Evolutionary conservation across 73 alveolate genomes (phyloP).

Genomic region (Paramecium caudatum): DNA sequence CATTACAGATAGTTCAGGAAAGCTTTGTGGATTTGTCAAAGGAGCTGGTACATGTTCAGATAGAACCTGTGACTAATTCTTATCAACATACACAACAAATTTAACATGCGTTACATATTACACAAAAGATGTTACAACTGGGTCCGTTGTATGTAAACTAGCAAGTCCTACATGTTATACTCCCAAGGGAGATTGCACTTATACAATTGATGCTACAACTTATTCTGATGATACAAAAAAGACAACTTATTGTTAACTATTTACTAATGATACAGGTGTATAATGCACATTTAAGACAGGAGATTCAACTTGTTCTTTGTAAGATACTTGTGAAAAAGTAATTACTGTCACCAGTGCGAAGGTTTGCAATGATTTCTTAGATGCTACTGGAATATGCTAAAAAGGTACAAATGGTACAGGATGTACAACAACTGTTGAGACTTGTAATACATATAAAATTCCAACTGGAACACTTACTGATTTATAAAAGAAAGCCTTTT

Average conservation of each 20-base stretch:
- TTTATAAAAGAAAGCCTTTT: not conserved
- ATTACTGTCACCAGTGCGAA: not conserved
- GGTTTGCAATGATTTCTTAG: not conserved
- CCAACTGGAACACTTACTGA: not conserved
- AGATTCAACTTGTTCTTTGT: slow-evolving; percentile 3
- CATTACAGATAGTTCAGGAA: not conserved
- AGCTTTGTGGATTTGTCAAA: not conserved
- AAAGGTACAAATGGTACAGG: not conserved
- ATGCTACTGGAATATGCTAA: not conserved
- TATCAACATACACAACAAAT: not conserved
- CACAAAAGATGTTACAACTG: not conserved
- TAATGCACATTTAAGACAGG: slow-evolving; percentile 10
- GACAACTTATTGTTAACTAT: not conserved
- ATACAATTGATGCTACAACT: not conserved
- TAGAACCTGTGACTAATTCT: not conserved
- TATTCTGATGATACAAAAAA: not conserved
- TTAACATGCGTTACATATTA: not conserved
- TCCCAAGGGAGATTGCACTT: not conserved
- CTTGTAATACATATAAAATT: not conserved
- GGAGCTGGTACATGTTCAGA: not conserved
- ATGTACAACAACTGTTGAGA: not conserved
- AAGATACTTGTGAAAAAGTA: not conserved
- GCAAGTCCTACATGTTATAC: not conserved
- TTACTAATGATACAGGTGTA: not conserved
- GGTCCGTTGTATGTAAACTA: not conserved